These are phyloP conservation scores for Euphorbia celastroides DNA, from an alignment of 441 rosid species.

Conservation along the genomic window DNA sequence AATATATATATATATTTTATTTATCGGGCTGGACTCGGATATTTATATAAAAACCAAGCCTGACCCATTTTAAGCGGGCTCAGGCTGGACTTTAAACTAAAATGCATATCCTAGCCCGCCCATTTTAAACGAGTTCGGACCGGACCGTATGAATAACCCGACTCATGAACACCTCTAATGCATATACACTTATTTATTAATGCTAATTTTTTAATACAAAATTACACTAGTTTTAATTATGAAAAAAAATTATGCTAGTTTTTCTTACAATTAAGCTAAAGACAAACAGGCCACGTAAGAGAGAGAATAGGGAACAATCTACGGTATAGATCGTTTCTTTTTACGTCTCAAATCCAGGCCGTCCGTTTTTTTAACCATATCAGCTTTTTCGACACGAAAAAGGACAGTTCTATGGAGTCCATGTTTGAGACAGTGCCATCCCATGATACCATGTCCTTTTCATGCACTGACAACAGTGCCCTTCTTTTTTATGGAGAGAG, in stretches of 20 bases:
- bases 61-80: too few species aligned
- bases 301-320: background rate
- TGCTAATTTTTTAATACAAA: too few species aligned
- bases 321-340: conserved; percentile 26
- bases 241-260: background rate
- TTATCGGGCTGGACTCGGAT: too few species aligned
- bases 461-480: conserved; percentile 29
- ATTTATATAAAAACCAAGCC: too few species aligned
- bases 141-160: too few species aligned
- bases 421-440: conserved; percentile 41
- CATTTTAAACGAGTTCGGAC: too few species aligned
- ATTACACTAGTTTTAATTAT: too few species aligned
- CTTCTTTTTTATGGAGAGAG: conserved; percentile 17
- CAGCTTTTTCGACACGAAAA: conserved; percentile 44
- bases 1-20: too few species aligned
- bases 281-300: background rate
- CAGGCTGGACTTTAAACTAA: too few species aligned
- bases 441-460: conserved; percentile 46
- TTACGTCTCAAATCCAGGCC: conserved; percentile 7
- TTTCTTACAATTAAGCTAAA: background rate
- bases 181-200: background rate
- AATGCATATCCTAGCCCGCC: too few species aligned
- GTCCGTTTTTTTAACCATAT: conserved; percentile 17
- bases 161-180: too few species aligned
- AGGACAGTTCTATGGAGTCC: conserved; percentile 54